Evolutionary conservation across 169 alveolate genomes (phyloP).

Genomic region (Cryptosporidium meleagridis): DNA sequence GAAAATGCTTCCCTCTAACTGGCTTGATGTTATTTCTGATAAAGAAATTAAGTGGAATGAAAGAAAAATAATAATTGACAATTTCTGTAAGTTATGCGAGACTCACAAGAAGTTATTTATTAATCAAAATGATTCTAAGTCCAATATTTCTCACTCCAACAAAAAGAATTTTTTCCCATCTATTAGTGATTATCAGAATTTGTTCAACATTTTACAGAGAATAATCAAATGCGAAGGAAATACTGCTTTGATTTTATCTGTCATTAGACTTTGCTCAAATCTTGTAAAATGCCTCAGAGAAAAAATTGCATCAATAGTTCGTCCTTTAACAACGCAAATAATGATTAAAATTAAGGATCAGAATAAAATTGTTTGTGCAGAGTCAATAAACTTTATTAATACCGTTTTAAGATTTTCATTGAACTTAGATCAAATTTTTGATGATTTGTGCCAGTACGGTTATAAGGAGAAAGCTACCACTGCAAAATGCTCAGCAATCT

Average conservation of each 20-base stretch:
- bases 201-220: constrained; percentile 32
- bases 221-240: constrained; percentile 54
- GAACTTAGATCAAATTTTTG: constrained; percentile 52
- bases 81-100: constrained; percentile 43
- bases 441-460: constrained; percentile 33
- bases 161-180: constrained; percentile 20
- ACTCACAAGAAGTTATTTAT: constrained; percentile 31
- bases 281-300: constrained; percentile 29
- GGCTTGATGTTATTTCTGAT: constrained; percentile 42
- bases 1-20: constrained; percentile 43
- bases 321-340: constrained; percentile 52
- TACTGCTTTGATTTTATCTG: constrained; percentile 53
- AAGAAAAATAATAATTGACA: constrained; percentile 34
- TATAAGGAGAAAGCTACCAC: constrained; percentile 38
- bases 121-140: constrained; percentile 11
- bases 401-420: constrained; percentile 5
- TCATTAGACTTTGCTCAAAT: constrained; percentile 18
- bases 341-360: constrained; percentile 53
- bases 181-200: constrained; percentile 43
- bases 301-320: constrained; percentile 15
- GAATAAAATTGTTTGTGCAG: constrained; percentile 49
- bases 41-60: constrained; percentile 71
- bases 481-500: constrained; percentile 70
- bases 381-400: constrained; percentile 25
- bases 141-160: background rate